Base-by-base conservation (phyloP, 2,329 filamentous ascomycete genomes). In the Pseudocercospora macadamiae region DNA sequence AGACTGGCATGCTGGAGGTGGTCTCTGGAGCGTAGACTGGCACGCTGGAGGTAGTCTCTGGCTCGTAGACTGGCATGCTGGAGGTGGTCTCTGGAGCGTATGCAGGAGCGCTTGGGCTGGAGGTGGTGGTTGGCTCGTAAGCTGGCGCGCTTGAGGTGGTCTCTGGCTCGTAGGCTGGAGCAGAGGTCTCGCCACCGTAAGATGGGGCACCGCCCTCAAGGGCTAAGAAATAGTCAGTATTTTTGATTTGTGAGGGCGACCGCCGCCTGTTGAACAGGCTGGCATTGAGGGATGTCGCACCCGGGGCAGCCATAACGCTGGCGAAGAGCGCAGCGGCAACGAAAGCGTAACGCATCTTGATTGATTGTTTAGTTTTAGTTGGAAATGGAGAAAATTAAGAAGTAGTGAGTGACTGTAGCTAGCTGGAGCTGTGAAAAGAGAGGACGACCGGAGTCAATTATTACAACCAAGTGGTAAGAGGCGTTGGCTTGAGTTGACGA, bases 371-470 rank as follows among this genome's bases (percentile, higher is more conserved):
- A 42, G 26, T 48, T 36, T 32, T 53, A 39, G 51, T 47, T 30
- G 47, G 37, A 57, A 58, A 34, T 32, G 39, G 57, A 19, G 42
- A 42, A 59, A 58, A 59, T 30, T 39, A 54, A 60, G 32, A 45
- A 52, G 23, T 32, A 62, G 56, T 55, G 63, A 65, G 51, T 59
- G 60, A 59, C 52, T 59, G 55, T 19, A 56, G 49, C 34, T 60
- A 57, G 28, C 48, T 32, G 47, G 51, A 57, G 44, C 19, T 49
- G 59, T 47, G 45, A 42, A 63, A 64, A 55, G 62, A 64, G 47
- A 64, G 64, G 64, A 64, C 60, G 60, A 64, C 62, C 64, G 64
- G 52, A 61, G 64, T 64, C 62, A 64, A 62, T 57, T 61, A 57
- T 54, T 62, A 53, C 55, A 52, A 55, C 51, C 51, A 54, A 54